phyloP scores from a whole-genome alignment of 805 yeast genomes.

The Candida cerambycidarum region DNA sequence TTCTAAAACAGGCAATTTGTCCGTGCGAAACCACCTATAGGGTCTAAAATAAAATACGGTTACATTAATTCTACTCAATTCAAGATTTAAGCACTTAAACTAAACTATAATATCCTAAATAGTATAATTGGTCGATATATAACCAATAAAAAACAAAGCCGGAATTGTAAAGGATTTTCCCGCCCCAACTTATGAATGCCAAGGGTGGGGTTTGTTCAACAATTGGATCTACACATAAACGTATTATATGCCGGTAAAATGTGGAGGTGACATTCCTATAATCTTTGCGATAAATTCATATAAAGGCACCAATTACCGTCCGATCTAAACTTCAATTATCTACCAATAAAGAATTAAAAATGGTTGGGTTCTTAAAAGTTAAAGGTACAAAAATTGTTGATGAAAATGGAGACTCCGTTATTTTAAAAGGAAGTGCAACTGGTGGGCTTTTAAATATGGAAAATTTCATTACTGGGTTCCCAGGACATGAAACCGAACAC shows the following conservation, averaged over 20 bases:
- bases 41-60: too few relatives aligned
- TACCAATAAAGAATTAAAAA: background rate
- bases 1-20: background rate
- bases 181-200: background rate
- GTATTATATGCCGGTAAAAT: constrained; percentile 1
- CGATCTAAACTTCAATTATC: background rate
- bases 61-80: too few relatives aligned
- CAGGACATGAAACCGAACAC: constrained; percentile 54
- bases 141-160: background rate
- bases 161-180: background rate
- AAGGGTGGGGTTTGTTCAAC: constrained; percentile 1
- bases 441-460: constrained; percentile 58
- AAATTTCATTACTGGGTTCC: constrained; percentile 55
- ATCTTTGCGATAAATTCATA: background rate
- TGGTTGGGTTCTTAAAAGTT: constrained; percentile 31
- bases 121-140: background rate
- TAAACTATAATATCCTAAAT: too few relatives aligned
- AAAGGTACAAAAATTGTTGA: constrained; percentile 51
- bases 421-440: constrained; percentile 48
- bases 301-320: background rate
- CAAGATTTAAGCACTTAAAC: too few relatives aligned
- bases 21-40: constrained; percentile 1
- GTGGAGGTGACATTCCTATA: constrained; percentile 3
- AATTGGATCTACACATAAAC: background rate
- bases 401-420: constrained; percentile 34